Percentiles rank a stretch among this genome's conserved stretches.
phyloP scores from a whole-genome alignment of 768 basidiomycete genomes.

The Termitomyces sp. region DNA sequence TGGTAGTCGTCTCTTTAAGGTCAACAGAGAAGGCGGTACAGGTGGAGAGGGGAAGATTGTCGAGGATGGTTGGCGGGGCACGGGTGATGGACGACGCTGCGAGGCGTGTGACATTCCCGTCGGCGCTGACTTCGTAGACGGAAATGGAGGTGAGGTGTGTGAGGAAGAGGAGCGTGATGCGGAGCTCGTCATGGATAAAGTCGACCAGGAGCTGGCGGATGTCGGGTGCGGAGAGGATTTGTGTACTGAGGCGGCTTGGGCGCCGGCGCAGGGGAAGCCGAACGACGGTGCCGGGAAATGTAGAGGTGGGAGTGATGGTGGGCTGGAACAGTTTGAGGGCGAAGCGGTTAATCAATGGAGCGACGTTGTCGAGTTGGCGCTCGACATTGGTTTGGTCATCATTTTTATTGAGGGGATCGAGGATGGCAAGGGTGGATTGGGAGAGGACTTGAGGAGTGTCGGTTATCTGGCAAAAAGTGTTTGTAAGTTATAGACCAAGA shows the following conservation, averaged over 20 bases:
- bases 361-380: too few relatives aligned
- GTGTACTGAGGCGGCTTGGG: conserved; percentile 28
- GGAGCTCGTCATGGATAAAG: conserved; percentile 36
- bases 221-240: conserved; percentile 23
- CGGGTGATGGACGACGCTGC: conserved; percentile 16
- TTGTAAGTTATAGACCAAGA: neutral
- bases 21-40: conserved; percentile 14
- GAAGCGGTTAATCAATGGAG: too few relatives aligned
- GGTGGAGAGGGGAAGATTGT: neutral
- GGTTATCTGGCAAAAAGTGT: conserved; percentile 29
- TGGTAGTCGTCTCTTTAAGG: conserved; percentile 1
- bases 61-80: neutral
- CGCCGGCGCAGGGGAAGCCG: conserved; percentile 39
- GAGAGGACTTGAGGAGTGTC: conserved; percentile 48
- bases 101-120: conserved; percentile 16
- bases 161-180: conserved; percentile 38
- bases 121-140: conserved; percentile 29
- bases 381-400: conserved; percentile 23
- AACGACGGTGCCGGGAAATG: conserved; percentile 37
- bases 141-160: conserved; percentile 34
- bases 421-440: conserved; percentile 29
- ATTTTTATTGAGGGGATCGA: conserved; percentile 35
- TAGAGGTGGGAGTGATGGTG: too few relatives aligned
- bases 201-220: conserved; percentile 35
- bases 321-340: too few relatives aligned